Evolutionary conservation across 495 filamentous ascomycete species (phyloP).

Genomic region (Ramalina intermedia): DNA sequence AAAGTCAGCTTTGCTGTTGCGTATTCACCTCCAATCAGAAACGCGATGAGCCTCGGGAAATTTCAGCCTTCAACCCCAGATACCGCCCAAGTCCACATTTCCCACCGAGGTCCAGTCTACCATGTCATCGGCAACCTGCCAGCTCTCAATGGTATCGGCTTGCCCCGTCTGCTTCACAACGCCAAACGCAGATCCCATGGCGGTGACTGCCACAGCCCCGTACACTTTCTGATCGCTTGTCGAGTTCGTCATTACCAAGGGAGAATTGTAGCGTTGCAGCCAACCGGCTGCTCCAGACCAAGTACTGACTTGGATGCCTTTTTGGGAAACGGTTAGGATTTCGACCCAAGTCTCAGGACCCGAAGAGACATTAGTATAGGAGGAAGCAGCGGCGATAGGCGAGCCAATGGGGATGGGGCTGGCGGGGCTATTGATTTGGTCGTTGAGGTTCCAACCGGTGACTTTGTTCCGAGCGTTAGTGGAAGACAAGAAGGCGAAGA

Average conservation of each 20-base stretch:
- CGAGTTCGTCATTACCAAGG: conserved; percentile 13
- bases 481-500: background rate
- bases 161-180: conserved; percentile 9
- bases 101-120: conserved; percentile 12
- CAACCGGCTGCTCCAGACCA: conserved; percentile 12
- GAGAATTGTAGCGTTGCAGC: conserved; percentile 7
- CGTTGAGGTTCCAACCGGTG: conserved; percentile 6
- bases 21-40: too few relatives aligned
- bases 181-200: conserved; percentile 12
- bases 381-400: conserved; percentile 12
- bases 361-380: conserved; percentile 8
- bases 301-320: conserved; percentile 13
- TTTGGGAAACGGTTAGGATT: conserved; percentile 7
- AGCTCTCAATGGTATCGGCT: conserved; percentile 8
- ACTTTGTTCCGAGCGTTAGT: conserved; percentile 3
- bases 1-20: too few relatives aligned
- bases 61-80: conserved; percentile 3
- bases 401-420: conserved; percentile 4
- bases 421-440: too few relatives aligned
- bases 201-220: conserved; percentile 11
- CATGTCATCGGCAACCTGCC: conserved; percentile 12
- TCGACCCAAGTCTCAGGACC: conserved; percentile 14
- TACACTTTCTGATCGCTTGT: conserved; percentile 4
- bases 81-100: conserved; percentile 10
- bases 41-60: too few relatives aligned